Percentiles rank a stretch among this genome's conserved stretches.
Conservation (phyloP, 1,284 basidiomycete genomes). For the Vanrija humicola region DNA sequence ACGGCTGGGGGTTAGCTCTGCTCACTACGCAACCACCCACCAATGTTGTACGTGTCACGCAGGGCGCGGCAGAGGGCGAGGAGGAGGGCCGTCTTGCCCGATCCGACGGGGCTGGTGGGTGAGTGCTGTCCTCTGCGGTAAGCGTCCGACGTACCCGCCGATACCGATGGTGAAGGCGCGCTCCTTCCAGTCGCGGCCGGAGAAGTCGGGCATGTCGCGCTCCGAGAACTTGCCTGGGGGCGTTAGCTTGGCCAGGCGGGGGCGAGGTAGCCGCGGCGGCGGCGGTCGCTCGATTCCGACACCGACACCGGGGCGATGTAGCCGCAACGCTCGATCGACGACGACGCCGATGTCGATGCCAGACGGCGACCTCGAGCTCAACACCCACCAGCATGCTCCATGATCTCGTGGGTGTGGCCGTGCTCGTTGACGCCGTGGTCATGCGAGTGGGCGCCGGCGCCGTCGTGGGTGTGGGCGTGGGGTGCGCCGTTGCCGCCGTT, state of each 20-base stretch:
- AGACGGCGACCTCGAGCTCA: not conserved
- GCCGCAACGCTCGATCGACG: no score
- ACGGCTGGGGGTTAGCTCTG: conserved; percentile 59
- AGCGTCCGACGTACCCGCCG: conserved; percentile 65
- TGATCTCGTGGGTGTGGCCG: conserved; percentile 85
- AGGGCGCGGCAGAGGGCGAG: conserved; percentile 85
- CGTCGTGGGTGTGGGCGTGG: conserved; percentile 13
- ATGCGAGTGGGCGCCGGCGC: conserved; percentile 30
- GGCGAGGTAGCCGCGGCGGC: not conserved
- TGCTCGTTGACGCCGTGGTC: conserved; percentile 56
- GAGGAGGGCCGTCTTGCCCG: conserved; percentile 93
- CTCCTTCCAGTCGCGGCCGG: conserved; percentile 79
- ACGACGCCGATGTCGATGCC: not conserved
- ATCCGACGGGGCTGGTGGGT: conserved; percentile 76
- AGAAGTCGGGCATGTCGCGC: conserved; percentile 86
- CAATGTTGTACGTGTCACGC: conserved; percentile 82
- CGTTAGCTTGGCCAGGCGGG: not conserved
- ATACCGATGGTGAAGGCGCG: conserved; percentile 96
- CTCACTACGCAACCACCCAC: conserved; percentile 50
- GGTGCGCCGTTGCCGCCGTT: conserved; percentile 11
- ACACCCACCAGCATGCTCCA: conserved; percentile 72
- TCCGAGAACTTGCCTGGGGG: conserved; percentile 82
- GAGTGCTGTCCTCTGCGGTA: not conserved
- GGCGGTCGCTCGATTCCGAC: not conserved
- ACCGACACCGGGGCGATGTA: no score